Percentiles rank a stretch among this genome's conserved stretches.
Evolutionary conservation across 108 stramenopile species (phyloP).

Genomic region (Nitzschia sp.): DNA sequence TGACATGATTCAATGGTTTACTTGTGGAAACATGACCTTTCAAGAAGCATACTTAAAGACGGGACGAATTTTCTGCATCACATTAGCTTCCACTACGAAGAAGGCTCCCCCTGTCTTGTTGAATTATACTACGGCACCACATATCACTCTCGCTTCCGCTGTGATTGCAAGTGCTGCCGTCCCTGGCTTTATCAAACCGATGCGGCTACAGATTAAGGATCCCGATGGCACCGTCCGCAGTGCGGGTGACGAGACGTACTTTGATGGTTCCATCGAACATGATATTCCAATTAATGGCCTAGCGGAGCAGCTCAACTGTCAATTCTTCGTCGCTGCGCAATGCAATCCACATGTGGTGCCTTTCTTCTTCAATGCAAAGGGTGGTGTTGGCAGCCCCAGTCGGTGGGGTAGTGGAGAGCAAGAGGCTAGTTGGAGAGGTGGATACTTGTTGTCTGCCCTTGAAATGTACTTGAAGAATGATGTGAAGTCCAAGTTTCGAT

Average conservation of each 20-base stretch:
- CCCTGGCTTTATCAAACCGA: constrained; percentile 90
- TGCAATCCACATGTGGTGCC: constrained; percentile 81
- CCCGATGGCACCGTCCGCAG: constrained; percentile 66
- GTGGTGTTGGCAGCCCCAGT: constrained; percentile 81
- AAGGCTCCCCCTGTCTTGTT: constrained; percentile 91
- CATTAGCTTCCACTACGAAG: constrained; percentile 87
- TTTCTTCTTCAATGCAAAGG: constrained; percentile 83
- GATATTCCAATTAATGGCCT: constrained; percentile 91
- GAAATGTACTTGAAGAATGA: constrained; percentile 79
- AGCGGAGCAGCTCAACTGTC: constrained; percentile 93
- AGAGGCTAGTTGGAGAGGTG: constrained; percentile 83
- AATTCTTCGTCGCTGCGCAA: constrained; percentile 94
- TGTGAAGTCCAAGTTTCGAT: constrained; percentile 83
- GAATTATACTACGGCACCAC: constrained; percentile 95
- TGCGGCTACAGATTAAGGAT: constrained; percentile 71
- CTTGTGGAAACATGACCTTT: constrained; percentile 90
- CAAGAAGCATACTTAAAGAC: constrained; percentile 97
- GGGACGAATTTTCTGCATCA: constrained; percentile 95
- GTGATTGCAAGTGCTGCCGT: constrained; percentile 86
- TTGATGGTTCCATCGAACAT: constrained; percentile 86
- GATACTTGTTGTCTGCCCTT: constrained; percentile 63
- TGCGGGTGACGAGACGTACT: constrained; percentile 59
- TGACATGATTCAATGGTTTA: constrained; percentile 75
- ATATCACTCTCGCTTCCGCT: constrained; percentile 93
- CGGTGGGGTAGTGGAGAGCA: constrained; percentile 75